Evolutionary conservation across 1,284 basidiomycete genomes (phyloP), one percentile per base, ranked within the genome.

Genomic region (Cronartium ribicola): DNA sequence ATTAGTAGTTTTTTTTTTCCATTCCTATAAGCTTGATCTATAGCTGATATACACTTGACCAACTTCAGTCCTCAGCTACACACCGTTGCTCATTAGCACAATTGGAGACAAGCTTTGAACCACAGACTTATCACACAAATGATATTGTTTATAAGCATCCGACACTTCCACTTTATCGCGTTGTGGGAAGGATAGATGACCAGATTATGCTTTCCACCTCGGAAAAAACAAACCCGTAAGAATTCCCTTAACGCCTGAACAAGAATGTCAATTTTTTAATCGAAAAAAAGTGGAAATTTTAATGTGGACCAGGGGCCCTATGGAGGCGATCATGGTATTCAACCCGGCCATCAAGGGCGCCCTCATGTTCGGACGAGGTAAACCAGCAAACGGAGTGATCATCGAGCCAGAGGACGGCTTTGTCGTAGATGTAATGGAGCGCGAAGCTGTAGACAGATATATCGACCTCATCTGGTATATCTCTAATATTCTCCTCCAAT

Each of bases 181-280:
- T 65, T 10, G 20, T 65, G 2, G 63, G 63, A n/a, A 41, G 63
- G 10, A 10, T 65, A n/a, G 40, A 44, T 44, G 63, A 65, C 36
- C 40, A 44, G 36, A 65, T 65, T 41, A 44, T 65, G 0, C n/a
- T 65, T 10, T 44, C 63, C 14, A 44, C 5, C 14, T 65, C 63
- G 10, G 63, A 65, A 65, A 65, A 65, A 65, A 65, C 63, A n/a
- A 65, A 65, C 44, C 40, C 63, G 40, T 44, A 44, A 65, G 63
- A 29, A 29, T 29, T 29, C 29, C 2, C 14, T 39, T 40, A 40
- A 10, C 4, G 11, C 22, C 11, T 20, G 4, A n/a, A 7, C 48
- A n/a, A 5, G 22, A 51, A 51, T 8, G 6, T n/a, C 6, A 51
- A n/a, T 13, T 51, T 13, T 51, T 20, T 5, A 14, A 17, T 51